These are phyloP conservation scores for Castanospermum australe DNA, from an alignment of 306 rosid species.

Conservation along the genomic window DNA sequence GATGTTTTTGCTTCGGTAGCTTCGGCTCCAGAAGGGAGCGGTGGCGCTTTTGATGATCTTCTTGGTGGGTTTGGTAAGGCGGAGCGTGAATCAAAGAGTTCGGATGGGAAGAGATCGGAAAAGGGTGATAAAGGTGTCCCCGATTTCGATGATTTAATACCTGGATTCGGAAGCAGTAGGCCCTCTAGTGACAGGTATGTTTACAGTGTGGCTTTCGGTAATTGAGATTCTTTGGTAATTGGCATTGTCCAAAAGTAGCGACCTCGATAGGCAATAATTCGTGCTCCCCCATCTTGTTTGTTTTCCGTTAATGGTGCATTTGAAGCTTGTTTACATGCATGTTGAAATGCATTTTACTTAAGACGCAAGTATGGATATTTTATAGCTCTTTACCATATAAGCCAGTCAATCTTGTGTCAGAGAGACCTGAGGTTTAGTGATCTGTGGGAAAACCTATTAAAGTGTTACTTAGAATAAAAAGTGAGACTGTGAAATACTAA, in stretches of 20 bases:
- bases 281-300: not conserved
- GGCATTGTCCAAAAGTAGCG: not conserved
- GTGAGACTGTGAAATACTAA: not conserved
- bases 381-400: not conserved
- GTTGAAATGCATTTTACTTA: not conserved
- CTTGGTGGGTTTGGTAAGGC: slow-evolving; percentile 71
- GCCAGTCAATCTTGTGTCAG: not conserved
- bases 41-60: slow-evolving; percentile 75
- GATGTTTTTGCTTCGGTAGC: slow-evolving; percentile 57
- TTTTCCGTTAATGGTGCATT: not conserved
- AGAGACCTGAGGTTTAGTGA: not conserved
- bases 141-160: slow-evolving; percentile 70
- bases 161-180: slow-evolving; percentile 68
- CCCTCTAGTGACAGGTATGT: slow-evolving; percentile 62
- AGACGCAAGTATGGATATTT: not conserved
- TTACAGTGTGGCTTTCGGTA: not conserved
- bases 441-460: not conserved
- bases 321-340: not conserved
- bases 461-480: not conserved
- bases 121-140: slow-evolving; percentile 43
- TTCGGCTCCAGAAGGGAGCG: slow-evolving; percentile 42
- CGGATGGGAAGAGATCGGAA: slow-evolving; percentile 37
- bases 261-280: not conserved
- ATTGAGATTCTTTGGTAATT: not conserved
- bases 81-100: slow-evolving; percentile 45